These are phyloP conservation scores for Rhizopus microsporus DNA, from an alignment of 371 early-diverging fungal species.

Conservation along the genomic window DNA sequence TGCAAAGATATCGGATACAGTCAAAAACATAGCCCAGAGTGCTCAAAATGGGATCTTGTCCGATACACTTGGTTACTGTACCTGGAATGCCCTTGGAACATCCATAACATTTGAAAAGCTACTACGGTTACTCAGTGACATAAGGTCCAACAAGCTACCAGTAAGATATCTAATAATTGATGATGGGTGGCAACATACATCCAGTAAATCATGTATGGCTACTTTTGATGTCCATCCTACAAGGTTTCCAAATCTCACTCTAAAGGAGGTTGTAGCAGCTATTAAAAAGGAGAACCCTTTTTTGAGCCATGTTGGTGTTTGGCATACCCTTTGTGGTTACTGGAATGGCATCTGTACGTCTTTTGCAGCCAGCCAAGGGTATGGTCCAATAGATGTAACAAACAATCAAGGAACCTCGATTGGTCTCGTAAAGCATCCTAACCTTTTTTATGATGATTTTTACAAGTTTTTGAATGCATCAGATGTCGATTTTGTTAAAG, in stretches of 20 bases:
- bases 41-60: not conserved
- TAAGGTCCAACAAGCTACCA: slow-evolving; percentile 24
- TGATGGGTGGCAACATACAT: slow-evolving; percentile 48
- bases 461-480: slow-evolving; percentile 25
- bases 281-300: slow-evolving; percentile 24
- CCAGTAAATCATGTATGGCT: slow-evolving; percentile 5
- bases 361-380: slow-evolving; percentile 1
- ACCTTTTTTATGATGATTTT: slow-evolving; percentile 40
- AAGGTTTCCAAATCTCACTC: slow-evolving; percentile 27
- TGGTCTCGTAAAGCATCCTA: slow-evolving; percentile 11
- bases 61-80: slow-evolving; percentile 39
- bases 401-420: not conserved
- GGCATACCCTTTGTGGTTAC: slow-evolving; percentile 51
- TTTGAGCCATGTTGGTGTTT: slow-evolving; percentile 42
- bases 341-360: slow-evolving; percentile 38
- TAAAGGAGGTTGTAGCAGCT: slow-evolving; percentile 4
- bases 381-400: not conserved
- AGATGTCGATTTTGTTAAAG: slow-evolving; percentile 45
- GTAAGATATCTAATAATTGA: slow-evolving; percentile 42
- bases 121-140: slow-evolving; percentile 13
- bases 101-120: slow-evolving; percentile 20
- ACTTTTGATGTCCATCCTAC: slow-evolving; percentile 26
- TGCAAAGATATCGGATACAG: not conserved
- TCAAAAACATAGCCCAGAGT: not conserved
- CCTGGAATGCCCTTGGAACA: slow-evolving; percentile 48